Evolutionary conservation across 2,329 filamentous ascomycete genomes (phyloP).

Genomic region (Alternaria postmessia): DNA sequence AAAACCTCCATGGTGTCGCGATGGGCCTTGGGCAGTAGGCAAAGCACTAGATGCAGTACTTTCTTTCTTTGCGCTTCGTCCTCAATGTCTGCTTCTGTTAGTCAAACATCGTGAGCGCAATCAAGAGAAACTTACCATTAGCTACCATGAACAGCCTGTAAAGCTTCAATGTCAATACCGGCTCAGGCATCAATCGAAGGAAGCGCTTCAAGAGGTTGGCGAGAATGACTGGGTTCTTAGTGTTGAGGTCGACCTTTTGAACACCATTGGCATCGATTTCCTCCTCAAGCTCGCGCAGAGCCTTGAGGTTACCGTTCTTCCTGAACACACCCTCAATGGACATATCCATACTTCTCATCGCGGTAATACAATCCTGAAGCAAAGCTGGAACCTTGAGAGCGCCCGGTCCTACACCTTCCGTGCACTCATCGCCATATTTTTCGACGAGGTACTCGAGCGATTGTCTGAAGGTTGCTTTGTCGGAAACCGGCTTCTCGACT

Average conservation of each 20-base stretch:
- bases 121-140: slow-evolving; percentile 65
- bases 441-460: slow-evolving; percentile 89
- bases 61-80: slow-evolving; percentile 84
- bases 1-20: slow-evolving; percentile 94
- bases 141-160: slow-evolving; percentile 90
- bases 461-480: slow-evolving; percentile 90
- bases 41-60: slow-evolving; percentile 89
- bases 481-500: slow-evolving; percentile 47
- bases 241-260: slow-evolving; percentile 83
- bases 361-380: slow-evolving; percentile 91
- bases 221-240: slow-evolving; percentile 91
- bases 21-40: slow-evolving; percentile 89
- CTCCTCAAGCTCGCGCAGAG: slow-evolving; percentile 84
- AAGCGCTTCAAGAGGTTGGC: slow-evolving; percentile 96
- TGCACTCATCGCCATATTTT: slow-evolving; percentile 95
- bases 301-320: slow-evolving; percentile 98
- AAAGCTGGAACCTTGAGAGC: slow-evolving; percentile 90
- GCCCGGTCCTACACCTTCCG: slow-evolving; percentile 92
- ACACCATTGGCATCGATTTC: slow-evolving; percentile 86
- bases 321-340: slow-evolving; percentile 98
- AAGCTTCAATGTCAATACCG: slow-evolving; percentile 92
- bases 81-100: slow-evolving; percentile 66
- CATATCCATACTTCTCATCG: slow-evolving; percentile 98
- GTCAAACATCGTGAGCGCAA: not conserved
- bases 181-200: slow-evolving; percentile 91